Conservation (phyloP, 139 green algal species). For the Ettlia oleoabundans region DNA sequence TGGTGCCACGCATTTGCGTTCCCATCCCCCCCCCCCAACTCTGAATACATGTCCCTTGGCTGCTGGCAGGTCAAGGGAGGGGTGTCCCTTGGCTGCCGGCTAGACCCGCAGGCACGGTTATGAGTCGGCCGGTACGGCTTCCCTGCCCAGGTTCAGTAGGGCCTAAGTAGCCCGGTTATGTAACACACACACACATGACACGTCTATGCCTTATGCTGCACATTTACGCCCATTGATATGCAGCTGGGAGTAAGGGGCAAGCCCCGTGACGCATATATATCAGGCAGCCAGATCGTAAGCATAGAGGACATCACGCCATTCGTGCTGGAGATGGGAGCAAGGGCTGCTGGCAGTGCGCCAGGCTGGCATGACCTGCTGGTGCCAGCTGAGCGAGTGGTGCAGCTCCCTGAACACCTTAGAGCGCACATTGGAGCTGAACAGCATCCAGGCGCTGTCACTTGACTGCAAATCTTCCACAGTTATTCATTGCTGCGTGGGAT, state of each 20-base stretch:
- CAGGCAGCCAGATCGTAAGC: neutral
- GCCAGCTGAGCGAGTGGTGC: neutral
- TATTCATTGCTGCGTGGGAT: no score
- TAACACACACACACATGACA: neutral
- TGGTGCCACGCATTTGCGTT: neutral
- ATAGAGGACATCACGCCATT: constrained; percentile 10
- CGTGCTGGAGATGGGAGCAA: neutral
- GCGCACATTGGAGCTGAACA: constrained; percentile 7
- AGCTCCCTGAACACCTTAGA: neutral
- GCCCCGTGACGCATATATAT: neutral
- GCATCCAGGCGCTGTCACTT: no score
- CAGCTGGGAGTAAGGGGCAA: neutral
- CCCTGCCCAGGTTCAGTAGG: no score
- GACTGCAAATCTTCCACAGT: no score
- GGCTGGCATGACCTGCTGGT: neutral
- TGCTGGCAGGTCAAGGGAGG: neutral
- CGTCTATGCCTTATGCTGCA: no score
- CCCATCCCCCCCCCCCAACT: neutral
- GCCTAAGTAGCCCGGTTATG: no score
- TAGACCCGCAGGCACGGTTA: no score
- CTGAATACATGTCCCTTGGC: neutral
- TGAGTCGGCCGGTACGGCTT: no score
- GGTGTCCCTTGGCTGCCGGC: no score
- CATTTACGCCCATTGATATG: no score
- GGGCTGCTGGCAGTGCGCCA: neutral